These are phyloP conservation scores for Mycena epipterygia DNA, from an alignment of 768 basidiomycete genomes.

Conservation along the genomic window DNA sequence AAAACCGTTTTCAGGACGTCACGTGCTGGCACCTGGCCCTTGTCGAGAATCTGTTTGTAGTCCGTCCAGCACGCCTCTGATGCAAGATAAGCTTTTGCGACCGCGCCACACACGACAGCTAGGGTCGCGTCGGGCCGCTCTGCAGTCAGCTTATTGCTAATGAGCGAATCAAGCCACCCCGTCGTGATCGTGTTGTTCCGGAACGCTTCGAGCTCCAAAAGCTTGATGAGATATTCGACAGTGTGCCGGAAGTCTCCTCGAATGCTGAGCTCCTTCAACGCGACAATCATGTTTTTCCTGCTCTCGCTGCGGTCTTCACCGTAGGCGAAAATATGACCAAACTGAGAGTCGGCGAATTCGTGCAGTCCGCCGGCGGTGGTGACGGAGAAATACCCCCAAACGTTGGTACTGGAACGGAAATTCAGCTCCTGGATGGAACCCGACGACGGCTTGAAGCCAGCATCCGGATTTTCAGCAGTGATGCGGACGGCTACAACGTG, in stretches of 20 bases:
- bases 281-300: slow-evolving; percentile 99
- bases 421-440: slow-evolving; percentile 98
- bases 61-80: slow-evolving; percentile 92
- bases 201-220: slow-evolving; percentile 96
- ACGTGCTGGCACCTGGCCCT: slow-evolving; percentile 96
- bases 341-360: slow-evolving; percentile 99
- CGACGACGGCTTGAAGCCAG: slow-evolving; percentile 99
- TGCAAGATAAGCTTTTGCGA: slow-evolving; percentile 93
- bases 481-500: slow-evolving; percentile 99
- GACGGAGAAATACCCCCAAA: slow-evolving; percentile 99
- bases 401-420: slow-evolving; percentile 99
- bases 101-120: slow-evolving; percentile 96
- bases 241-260: slow-evolving; percentile 99
- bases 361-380: slow-evolving; percentile 95
- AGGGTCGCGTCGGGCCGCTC: slow-evolving; percentile 94
- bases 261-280: slow-evolving; percentile 97
- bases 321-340: slow-evolving; percentile 99
- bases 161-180: slow-evolving; percentile 97
- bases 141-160: slow-evolving; percentile 96
- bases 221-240: slow-evolving; percentile 98
- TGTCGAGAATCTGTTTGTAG: slow-evolving; percentile 96
- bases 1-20: slow-evolving; percentile 98
- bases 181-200: slow-evolving; percentile 98
- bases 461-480: slow-evolving; percentile 99
- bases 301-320: slow-evolving; percentile 96